These are phyloP conservation scores for Mycena alexandri DNA, from an alignment of 768 basidiomycete genomes.

Conservation along the genomic window DNA sequence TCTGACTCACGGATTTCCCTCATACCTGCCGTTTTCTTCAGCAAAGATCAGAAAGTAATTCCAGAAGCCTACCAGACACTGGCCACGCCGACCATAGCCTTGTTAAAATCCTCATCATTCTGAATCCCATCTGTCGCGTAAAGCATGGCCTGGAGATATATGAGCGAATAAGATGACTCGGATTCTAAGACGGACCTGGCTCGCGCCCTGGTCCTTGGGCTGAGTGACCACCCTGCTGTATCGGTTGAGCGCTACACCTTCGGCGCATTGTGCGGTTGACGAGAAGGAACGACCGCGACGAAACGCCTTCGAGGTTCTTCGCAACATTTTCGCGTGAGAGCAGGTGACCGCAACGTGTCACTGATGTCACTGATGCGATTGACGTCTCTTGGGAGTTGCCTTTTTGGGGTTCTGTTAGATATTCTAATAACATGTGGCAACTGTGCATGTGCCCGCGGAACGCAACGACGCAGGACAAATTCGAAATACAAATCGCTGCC, in stretches of 20 bases:
- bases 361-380: not conserved
- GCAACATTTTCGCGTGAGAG: conserved; percentile 8
- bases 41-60: conserved; percentile 31
- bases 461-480: not conserved
- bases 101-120: conserved; percentile 86
- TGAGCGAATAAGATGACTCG: conserved; percentile 31
- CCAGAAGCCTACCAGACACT: conserved; percentile 87
- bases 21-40: conserved; percentile 76
- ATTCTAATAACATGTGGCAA: too few relatives aligned
- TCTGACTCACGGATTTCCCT: conserved; percentile 92
- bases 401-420: too few relatives aligned
- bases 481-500: not conserved
- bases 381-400: too few relatives aligned
- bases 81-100: conserved; percentile 97
- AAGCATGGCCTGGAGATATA: conserved; percentile 86
- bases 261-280: conserved; percentile 53
- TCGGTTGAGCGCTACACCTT: conserved; percentile 66
- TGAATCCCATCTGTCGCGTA: conserved; percentile 97
- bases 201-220: conserved; percentile 95
- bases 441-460: not conserved
- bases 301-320: conserved; percentile 22
- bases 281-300: conserved; percentile 29
- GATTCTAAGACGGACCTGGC: conserved; percentile 68
- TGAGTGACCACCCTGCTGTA: conserved; percentile 89
- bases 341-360: conserved; percentile 4